These are phyloP conservation scores for Claviceps maximensis DNA, from an alignment of 2,329 filamentous ascomycete species.

Conservation along the genomic window DNA sequence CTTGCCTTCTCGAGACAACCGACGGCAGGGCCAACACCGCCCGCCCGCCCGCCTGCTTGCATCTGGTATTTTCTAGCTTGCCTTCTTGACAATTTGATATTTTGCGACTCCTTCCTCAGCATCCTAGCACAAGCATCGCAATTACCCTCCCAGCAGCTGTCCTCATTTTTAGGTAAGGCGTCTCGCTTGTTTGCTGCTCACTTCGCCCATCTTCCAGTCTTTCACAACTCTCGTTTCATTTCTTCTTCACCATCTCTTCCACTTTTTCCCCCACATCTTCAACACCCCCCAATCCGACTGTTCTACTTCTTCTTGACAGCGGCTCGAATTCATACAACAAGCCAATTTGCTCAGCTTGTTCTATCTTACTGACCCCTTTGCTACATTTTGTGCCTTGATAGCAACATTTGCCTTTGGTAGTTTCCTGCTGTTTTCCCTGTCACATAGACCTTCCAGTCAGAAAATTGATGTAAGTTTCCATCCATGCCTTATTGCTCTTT, in stretches of 20 bases:
- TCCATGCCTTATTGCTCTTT: too few species aligned
- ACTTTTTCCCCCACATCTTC: conserved; percentile 30
- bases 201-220: conserved; percentile 6
- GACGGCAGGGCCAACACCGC: conserved; percentile 3
- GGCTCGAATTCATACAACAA: conserved; percentile 20
- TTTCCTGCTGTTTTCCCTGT: conserved; percentile 16
- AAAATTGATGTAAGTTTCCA: conserved; percentile 16
- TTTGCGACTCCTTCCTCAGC: conserved; percentile 8
- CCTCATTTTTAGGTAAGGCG: conserved; percentile 10
- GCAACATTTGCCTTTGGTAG: conserved; percentile 29
- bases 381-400: conserved; percentile 42
- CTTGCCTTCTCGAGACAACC: neutral
- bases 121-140: conserved; percentile 11
- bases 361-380: conserved; percentile 47
- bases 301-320: conserved; percentile 19
- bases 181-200: conserved; percentile 7
- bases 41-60: conserved; percentile 7
- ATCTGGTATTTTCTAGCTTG: conserved; percentile 6
- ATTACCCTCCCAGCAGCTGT: conserved; percentile 9
- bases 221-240: conserved; percentile 8
- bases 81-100: neutral
- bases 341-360: conserved; percentile 46
- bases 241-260: conserved; percentile 10
- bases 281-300: conserved; percentile 26
- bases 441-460: conserved; percentile 14